Conservation (phyloP, 208 protist species). For the Crithidia brevicula region DNA sequence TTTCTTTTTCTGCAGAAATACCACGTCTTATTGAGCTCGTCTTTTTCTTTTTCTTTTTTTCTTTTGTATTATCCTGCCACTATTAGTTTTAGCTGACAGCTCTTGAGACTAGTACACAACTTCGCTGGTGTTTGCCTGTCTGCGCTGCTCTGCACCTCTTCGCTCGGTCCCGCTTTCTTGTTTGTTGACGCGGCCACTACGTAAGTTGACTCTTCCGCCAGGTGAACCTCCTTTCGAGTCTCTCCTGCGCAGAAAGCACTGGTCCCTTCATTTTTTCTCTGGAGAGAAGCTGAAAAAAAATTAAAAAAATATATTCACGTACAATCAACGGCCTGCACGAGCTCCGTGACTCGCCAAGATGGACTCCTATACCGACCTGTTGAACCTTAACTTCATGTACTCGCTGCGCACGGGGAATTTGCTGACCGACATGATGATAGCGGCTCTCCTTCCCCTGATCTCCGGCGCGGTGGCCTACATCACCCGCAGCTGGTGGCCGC, state of each 20-base stretch:
- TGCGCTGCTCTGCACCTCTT: too few species aligned
- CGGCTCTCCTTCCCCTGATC: slow-evolving; percentile 76
- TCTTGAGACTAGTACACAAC: too few species aligned
- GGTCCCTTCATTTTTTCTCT: too few species aligned
- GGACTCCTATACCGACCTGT: slow-evolving; percentile 77
- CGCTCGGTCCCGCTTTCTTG: too few species aligned
- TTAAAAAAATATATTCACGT: too few species aligned
- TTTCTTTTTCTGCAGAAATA: too few species aligned
- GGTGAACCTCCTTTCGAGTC: too few species aligned
- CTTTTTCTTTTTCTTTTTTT: not conserved
- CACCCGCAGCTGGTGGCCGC: slow-evolving; percentile 55
- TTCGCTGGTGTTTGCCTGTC: too few species aligned
- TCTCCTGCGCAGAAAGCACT: too few species aligned
- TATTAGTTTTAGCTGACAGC: not conserved
- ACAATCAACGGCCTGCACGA: not conserved
- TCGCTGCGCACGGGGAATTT: slow-evolving; percentile 84
- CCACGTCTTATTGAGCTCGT: too few species aligned
- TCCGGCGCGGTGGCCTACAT: slow-evolving; percentile 50
- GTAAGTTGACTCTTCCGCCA: too few species aligned
- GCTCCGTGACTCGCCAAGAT: slow-evolving; percentile 36
- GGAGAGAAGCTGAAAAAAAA: not conserved
- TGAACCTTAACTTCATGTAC: slow-evolving; percentile 91
- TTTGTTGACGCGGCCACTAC: too few species aligned
- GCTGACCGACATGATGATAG: slow-evolving; percentile 83
- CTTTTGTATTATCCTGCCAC: not conserved